These are phyloP conservation scores for Sporothrix humicola DNA, from an alignment of 2,329 filamentous ascomycete genomes.

Conservation along the genomic window DNA sequence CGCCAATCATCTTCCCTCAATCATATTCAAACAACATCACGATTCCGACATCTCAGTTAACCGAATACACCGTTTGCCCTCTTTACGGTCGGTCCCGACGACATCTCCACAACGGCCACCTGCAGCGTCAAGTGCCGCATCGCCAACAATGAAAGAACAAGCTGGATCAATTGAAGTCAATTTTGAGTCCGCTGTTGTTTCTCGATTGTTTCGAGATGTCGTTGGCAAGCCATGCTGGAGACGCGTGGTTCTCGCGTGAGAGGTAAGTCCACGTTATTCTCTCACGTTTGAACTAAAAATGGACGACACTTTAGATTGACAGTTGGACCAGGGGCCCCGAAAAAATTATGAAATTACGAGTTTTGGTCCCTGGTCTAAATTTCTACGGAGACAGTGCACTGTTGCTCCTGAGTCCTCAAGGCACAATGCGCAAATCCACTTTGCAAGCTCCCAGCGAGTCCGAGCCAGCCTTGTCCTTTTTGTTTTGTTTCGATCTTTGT, in stretches of 20 bases:
- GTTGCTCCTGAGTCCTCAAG: neutral
- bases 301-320: neutral
- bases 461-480: neutral
- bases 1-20: neutral
- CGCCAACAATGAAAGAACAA: neutral
- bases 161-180: constrained; percentile 6
- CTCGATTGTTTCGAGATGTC: neutral
- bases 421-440: too few species aligned
- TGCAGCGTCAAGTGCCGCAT: neutral
- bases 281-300: neutral
- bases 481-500: neutral
- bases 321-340: neutral
- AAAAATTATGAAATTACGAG: constrained; percentile 19
- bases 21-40: neutral
- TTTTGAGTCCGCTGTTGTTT: neutral
- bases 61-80: neutral
- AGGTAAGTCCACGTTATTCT: too few species aligned
- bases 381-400: neutral
- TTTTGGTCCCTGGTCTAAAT: constrained; percentile 3
- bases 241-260: too few species aligned
- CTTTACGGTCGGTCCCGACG: neutral
- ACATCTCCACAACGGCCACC: neutral
- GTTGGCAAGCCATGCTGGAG: too few species aligned
- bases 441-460: neutral
- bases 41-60: neutral